Percentiles rank a stretch among this genome's conserved stretches.
phyloP scores from a whole-genome alignment of 2,329 filamentous ascomycete species.

The Verticillium tricorpus region DNA sequence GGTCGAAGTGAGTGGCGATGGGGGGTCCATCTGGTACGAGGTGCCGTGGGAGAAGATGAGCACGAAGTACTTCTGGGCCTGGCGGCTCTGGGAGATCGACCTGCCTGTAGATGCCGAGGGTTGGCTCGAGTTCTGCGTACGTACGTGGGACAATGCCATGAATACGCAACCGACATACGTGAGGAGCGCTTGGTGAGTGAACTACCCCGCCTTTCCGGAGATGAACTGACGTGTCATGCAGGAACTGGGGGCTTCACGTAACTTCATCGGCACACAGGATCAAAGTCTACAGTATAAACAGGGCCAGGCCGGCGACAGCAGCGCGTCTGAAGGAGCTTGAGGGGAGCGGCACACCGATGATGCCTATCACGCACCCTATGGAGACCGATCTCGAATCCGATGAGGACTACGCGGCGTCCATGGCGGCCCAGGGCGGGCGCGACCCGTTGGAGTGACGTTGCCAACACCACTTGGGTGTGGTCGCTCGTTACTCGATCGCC shows the following conservation, averaged over 20 bases:
- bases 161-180: constrained; percentile 57
- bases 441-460: neutral
- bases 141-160: constrained; percentile 58
- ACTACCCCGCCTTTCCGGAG: neutral
- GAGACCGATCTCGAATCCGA: constrained; percentile 40
- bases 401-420: constrained; percentile 39
- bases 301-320: constrained; percentile 39
- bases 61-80: constrained; percentile 58
- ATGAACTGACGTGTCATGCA: neutral
- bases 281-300: constrained; percentile 60
- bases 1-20: constrained; percentile 60
- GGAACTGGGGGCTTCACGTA: constrained; percentile 62
- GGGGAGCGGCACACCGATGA: constrained; percentile 37
- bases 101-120: constrained; percentile 59
- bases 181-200: constrained; percentile 40
- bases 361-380: constrained; percentile 50
- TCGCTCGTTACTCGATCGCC: no score
- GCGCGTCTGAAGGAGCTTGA: constrained; percentile 47
- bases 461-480: no score
- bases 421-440: constrained; percentile 7
- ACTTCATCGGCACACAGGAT: constrained; percentile 58
- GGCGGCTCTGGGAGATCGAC: constrained; percentile 60
- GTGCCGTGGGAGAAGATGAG: constrained; percentile 57
- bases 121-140: constrained; percentile 54
- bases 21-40: constrained; percentile 60